Percentiles rank a stretch among this genome's conserved stretches.
phyloP scores from a whole-genome alignment of 2,329 filamentous ascomycete genomes.

The Fusarium stilboides region DNA sequence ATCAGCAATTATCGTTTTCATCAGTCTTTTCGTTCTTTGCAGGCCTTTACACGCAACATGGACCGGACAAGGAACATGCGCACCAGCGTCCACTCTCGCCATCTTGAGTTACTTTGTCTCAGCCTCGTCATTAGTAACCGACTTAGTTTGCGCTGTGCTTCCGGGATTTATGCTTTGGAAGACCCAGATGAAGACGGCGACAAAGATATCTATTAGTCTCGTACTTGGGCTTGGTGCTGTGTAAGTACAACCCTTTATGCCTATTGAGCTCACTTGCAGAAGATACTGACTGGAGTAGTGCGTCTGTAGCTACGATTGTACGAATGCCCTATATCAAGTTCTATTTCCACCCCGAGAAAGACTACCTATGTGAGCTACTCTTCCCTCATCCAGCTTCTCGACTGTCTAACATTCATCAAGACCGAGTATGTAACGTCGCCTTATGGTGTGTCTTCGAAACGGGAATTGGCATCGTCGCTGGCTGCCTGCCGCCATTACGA shows the following conservation, averaged over 20 bases:
- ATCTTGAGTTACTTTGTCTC: constrained; percentile 25
- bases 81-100: constrained; percentile 5
- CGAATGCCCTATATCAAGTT: constrained; percentile 16
- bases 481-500: constrained; percentile 11
- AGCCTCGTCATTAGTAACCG: constrained; percentile 9
- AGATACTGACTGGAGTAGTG: neutral
- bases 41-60: constrained; percentile 20
- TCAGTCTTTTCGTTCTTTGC: constrained; percentile 20
- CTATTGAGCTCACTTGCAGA: too few relatives aligned
- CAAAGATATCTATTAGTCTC: constrained; percentile 18
- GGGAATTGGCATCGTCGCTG: constrained; percentile 19
- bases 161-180: constrained; percentile 24
- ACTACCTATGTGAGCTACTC: constrained; percentile 8
- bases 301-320: constrained; percentile 19
- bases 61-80: constrained; percentile 9
- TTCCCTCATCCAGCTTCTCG: fast-evolving
- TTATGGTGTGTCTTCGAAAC: constrained; percentile 15
- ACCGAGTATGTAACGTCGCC: constrained; percentile 5
- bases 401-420: neutral
- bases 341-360: constrained; percentile 2
- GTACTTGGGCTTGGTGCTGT: constrained; percentile 25
- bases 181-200: constrained; percentile 14
- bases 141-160: constrained; percentile 24
- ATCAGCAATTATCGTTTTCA: neutral
- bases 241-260: constrained; percentile 1